A percentile compares a stretch with the other conserved stretches of the same genome.
phyloP scores from a whole-genome alignment of 192 early-diverging fungal genomes.

The Coemansia sp. region DNA sequence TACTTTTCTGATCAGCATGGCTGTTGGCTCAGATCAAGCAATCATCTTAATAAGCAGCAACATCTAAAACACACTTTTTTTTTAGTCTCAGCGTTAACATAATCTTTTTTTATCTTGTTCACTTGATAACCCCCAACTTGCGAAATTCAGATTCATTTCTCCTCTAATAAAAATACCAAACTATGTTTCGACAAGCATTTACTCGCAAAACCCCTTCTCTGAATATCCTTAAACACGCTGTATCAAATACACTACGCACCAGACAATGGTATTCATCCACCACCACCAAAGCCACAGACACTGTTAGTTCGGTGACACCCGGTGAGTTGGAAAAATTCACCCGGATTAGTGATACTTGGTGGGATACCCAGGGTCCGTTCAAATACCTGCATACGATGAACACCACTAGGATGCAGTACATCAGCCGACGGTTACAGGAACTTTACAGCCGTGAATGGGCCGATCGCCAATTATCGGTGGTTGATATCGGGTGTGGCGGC shows the following conservation, averaged over 20 bases:
- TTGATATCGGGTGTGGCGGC: constrained; percentile 96
- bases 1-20: too few species aligned
- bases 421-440: constrained; percentile 59
- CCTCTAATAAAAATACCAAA: too few species aligned
- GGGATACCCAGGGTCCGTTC: constrained; percentile 85
- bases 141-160: too few species aligned
- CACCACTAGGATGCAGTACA: constrained; percentile 71
- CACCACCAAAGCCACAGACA: background rate
- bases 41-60: too few species aligned
- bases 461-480: constrained; percentile 40
- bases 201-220: background rate
- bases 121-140: too few species aligned
- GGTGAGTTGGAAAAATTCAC: constrained; percentile 34
- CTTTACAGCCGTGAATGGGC: too few species aligned
- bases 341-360: constrained; percentile 71
- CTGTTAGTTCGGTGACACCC: constrained; percentile 14
- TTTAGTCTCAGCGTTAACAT: background rate
- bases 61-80: background rate
- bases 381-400: constrained; percentile 82
- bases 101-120: too few species aligned
- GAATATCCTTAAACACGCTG: too few species aligned
- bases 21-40: too few species aligned
- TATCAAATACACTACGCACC: too few species aligned
- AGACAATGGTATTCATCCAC: background rate
- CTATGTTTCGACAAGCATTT: background rate